These are phyloP conservation scores for Dryas alaskensis DNA, from an alignment of 306 rosid species.

Conservation along the genomic window DNA sequence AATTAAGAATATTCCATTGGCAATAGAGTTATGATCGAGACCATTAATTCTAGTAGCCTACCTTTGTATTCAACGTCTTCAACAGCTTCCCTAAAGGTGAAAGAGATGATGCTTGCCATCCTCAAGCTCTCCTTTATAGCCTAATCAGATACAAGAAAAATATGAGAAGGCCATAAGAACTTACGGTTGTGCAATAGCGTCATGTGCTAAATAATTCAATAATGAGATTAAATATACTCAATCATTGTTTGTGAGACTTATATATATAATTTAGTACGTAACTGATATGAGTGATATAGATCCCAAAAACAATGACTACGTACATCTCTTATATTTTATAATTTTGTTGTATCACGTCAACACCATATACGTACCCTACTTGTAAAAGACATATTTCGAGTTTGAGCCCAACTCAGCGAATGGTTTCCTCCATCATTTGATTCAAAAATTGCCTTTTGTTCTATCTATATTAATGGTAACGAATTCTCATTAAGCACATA, in stretches of 20 bases:
- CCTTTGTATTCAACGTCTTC: conserved; percentile 26
- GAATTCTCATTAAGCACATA: neutral
- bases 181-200: too few relatives aligned
- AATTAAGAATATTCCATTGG: neutral
- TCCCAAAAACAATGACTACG: too few relatives aligned
- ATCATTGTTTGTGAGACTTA: too few relatives aligned
- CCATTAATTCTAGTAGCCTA: neutral
- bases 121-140: conserved; percentile 30
- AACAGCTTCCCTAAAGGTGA: conserved; percentile 27
- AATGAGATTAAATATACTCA: too few relatives aligned
- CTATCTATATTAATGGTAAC: conserved; percentile 7
- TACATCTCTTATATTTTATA: too few relatives aligned
- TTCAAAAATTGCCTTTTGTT: conserved; percentile 23
- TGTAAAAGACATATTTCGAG: conserved; percentile 26
- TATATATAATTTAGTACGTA: too few relatives aligned
- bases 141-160: neutral
- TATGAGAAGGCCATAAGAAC: too few relatives aligned
- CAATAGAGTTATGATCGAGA: neutral
- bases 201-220: too few relatives aligned
- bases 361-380: conserved; percentile 10
- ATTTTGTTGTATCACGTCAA: too few relatives aligned
- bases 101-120: conserved; percentile 31
- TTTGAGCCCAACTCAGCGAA: conserved; percentile 25
- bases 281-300: too few relatives aligned
- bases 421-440: conserved; percentile 18